Percentiles rank a stretch among this genome's conserved stretches.
Evolutionary conservation across 495 filamentous ascomycete genomes (phyloP).

Genomic region (Penicillium parvum): DNA sequence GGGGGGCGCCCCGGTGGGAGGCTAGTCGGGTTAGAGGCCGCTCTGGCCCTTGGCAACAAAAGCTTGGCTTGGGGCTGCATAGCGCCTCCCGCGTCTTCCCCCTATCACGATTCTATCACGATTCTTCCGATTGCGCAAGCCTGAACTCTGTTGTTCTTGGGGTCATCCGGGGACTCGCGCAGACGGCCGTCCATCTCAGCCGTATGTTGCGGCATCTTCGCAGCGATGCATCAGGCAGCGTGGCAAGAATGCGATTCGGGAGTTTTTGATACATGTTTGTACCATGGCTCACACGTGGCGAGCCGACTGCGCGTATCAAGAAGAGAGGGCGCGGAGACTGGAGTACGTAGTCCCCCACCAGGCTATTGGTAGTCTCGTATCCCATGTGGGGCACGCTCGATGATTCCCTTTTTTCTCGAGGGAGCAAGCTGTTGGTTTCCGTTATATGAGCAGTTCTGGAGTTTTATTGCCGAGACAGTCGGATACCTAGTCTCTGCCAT

Average conservation of each 20-base stretch:
- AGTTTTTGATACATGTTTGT: too few species aligned
- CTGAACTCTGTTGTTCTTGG: too few species aligned
- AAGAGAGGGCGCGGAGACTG: neutral
- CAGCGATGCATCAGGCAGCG: neutral
- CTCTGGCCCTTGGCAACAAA: constrained; percentile 7
- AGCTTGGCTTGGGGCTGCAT: constrained; percentile 13
- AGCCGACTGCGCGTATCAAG: too few species aligned
- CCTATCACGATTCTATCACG: too few species aligned
- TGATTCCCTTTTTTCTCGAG: neutral
- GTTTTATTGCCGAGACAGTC: too few species aligned
- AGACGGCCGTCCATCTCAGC: neutral
- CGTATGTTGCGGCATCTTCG: too few species aligned
- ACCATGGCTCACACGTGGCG: constrained; percentile 28
- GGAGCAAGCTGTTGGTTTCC: too few species aligned
- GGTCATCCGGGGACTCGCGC: neutral
- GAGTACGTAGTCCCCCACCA: constrained; percentile 3
- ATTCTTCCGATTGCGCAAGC: too few species aligned
- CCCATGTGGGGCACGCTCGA: constrained; percentile 2
- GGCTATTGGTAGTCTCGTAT: constrained; percentile 7
- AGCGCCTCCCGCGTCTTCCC: constrained; percentile 4
- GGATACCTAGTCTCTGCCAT: too few species aligned
- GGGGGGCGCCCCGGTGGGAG: too few species aligned
- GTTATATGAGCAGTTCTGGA: too few species aligned
- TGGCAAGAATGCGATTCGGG: too few species aligned
- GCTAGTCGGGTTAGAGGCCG: constrained; percentile 3